Conservation (phyloP, 305 asterid species). For the Nicotiana rustica region DNA sequence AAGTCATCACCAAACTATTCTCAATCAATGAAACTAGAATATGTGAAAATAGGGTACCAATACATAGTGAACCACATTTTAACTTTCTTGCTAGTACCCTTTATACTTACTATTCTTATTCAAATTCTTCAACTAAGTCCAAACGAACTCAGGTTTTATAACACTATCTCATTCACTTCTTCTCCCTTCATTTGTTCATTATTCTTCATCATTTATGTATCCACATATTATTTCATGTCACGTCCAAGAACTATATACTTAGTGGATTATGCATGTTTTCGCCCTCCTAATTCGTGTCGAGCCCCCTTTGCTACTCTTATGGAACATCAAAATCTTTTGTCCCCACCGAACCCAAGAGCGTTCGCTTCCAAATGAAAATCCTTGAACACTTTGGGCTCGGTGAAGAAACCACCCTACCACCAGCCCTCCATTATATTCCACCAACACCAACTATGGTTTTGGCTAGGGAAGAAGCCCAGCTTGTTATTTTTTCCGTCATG, state of each 20-base stretch:
- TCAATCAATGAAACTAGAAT: slow-evolving; percentile 48
- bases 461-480: slow-evolving; percentile 44
- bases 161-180: slow-evolving; percentile 45
- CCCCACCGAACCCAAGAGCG: slow-evolving; percentile 24
- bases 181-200: slow-evolving; percentile 35
- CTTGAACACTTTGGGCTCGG: slow-evolving; percentile 45
- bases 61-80: slow-evolving; percentile 55
- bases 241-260: slow-evolving; percentile 39
- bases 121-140: slow-evolving; percentile 43
- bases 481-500: slow-evolving; percentile 42
- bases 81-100: slow-evolving; percentile 45
- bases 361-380: slow-evolving; percentile 36
- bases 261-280: slow-evolving; percentile 40
- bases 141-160: slow-evolving; percentile 35
- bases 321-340: slow-evolving; percentile 28
- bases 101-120: slow-evolving; percentile 39
- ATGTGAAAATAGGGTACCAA: slow-evolving; percentile 54
- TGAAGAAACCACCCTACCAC: slow-evolving; percentile 42
- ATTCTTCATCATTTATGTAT: slow-evolving; percentile 34
- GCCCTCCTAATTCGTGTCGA: slow-evolving; percentile 35
- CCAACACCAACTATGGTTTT: slow-evolving; percentile 26
- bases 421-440: slow-evolving; percentile 38
- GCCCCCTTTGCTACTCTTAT: slow-evolving; percentile 26
- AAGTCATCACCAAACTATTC: slow-evolving; percentile 41
- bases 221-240: slow-evolving; percentile 32